Percentiles rank a stretch among this genome's conserved stretches.
phyloP scores from a whole-genome alignment of 2,329 filamentous ascomycete species.

The Berkeleyomyces rouxiae region DNA sequence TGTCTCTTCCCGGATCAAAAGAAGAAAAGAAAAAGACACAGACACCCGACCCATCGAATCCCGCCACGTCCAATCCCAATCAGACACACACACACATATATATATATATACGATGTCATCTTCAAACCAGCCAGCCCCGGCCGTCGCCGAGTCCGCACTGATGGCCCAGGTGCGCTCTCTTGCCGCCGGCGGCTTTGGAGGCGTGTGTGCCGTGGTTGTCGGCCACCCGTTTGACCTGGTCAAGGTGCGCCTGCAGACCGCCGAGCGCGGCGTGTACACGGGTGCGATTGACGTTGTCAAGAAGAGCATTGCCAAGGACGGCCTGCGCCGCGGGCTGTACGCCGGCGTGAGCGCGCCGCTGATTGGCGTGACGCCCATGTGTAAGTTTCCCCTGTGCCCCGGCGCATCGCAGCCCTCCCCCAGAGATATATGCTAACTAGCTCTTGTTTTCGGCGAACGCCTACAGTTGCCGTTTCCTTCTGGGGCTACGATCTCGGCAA shows the following conservation, averaged over 20 bases:
- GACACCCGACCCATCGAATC: constrained; percentile 9
- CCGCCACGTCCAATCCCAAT: constrained; percentile 16
- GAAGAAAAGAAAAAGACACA: constrained; percentile 5
- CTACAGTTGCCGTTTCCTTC: constrained; percentile 49
- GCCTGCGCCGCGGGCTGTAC: constrained; percentile 66
- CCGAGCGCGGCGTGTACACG: constrained; percentile 81
- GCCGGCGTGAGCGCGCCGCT: constrained; percentile 93
- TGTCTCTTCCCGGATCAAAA: no score
- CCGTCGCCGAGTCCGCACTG: constrained; percentile 19
- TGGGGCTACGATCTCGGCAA: constrained; percentile 96
- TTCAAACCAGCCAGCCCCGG: not conserved
- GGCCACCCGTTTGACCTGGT: constrained; percentile 95
- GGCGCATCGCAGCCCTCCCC: not conserved
- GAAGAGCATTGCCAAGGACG: constrained; percentile 77
- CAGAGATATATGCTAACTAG: not conserved
- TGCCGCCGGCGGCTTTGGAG: constrained; percentile 78
- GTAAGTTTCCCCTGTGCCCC: constrained; percentile 37
- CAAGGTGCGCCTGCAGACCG: constrained; percentile 93
- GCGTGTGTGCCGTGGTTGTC: constrained; percentile 83
- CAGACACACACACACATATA: not conserved
- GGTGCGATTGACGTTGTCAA: constrained; percentile 81
- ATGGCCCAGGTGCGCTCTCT: constrained; percentile 57
- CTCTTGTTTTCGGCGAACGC: no score
- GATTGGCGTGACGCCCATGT: constrained; percentile 96
- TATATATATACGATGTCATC: not conserved